phyloP scores from a whole-genome alignment of 306 rosid species.

The Quercus parvula region DNA sequence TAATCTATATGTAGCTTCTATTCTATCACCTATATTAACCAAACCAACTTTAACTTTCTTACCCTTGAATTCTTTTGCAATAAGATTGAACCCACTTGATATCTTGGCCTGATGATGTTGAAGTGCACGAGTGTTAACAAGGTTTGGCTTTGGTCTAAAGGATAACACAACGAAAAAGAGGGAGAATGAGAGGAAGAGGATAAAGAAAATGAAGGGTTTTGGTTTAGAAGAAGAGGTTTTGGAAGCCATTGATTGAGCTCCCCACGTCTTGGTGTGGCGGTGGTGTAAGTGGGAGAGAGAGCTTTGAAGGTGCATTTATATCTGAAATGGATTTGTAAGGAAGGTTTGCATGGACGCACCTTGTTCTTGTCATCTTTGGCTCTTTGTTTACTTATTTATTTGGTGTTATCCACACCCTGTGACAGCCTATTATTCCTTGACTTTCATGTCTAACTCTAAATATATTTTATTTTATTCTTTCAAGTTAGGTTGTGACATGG shows the following conservation, averaged over 20 bases:
- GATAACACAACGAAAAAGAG: constrained; percentile 9
- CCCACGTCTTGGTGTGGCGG: background rate
- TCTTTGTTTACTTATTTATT: background rate
- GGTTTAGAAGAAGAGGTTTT: constrained; percentile 19
- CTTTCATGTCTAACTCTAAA: background rate
- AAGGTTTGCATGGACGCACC: constrained; percentile 26
- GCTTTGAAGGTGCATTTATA: background rate
- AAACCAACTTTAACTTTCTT: constrained; percentile 47
- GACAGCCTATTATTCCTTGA: background rate
- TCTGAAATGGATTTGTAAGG: background rate
- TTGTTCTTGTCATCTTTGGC: background rate
- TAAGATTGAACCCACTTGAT: constrained; percentile 33
- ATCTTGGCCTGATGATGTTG: background rate
- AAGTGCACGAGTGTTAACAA: background rate
- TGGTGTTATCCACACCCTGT: background rate
- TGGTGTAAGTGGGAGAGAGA: background rate
- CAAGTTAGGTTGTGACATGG: too few species aligned
- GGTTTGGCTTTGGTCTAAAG: background rate
- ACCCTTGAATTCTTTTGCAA: constrained; percentile 16
- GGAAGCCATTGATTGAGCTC: constrained; percentile 30
- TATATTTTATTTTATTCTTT: too few species aligned
- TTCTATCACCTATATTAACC: constrained; percentile 33
- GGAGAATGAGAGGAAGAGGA: constrained; percentile 21
- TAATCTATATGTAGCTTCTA: background rate
- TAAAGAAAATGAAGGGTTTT: constrained; percentile 18